Base-by-base conservation (phyloP, 441 rosid species). In the Erysimum cheiri region DNA sequence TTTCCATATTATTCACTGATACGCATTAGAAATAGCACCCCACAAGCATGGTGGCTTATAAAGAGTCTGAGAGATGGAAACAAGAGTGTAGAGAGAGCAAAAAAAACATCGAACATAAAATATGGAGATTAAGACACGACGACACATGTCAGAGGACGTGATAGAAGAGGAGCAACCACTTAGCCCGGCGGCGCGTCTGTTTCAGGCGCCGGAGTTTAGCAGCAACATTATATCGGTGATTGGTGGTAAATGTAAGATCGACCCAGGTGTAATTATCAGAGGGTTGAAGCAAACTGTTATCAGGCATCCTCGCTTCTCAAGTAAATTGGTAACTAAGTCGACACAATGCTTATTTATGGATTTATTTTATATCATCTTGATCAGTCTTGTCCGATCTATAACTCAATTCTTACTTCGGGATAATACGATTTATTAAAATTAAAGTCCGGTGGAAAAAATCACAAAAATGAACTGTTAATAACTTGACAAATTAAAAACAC, bases 261-360 rank as follows among this genome's bases (percentile, higher is more conserved):
- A 83, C 29, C 84, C 86, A 1, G 44, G 9, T 35, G 75, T 69
- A 37, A 9, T 88, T 41, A 83, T 80, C 48, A 24, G 49, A 11
- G 88, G 91, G 4, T 22, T 78, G 5, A 19, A 71, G 50, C 66
- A 85, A 3, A 81, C 84, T 55, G 52, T 83, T 76, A 62, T 85
- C 36, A 78, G 60, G 33, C 94, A 88, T 69, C 96, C 93, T 69
- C 97, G 97, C 62, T 87, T 88, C 79, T 81, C 85, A 19, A 84
- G 86, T 71, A 84, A 77, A 35, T 73, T 84, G 82, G 92, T n/a
- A n/a, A n/a, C n/a, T 82, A 53, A 11, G 60, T 9, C 29, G 28
- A 47, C 52, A n/a, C 19, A 43, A 6, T 5, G 4, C 7, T 36
- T 37, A 11, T 22, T 22, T 22, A 22, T 22, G 1, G 1, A 22